Evolutionary conservation across 2,329 filamentous ascomycete species (phyloP), one percentile per base, ranked within the genome.

Genomic region (Fusarium proliferatum): DNA sequence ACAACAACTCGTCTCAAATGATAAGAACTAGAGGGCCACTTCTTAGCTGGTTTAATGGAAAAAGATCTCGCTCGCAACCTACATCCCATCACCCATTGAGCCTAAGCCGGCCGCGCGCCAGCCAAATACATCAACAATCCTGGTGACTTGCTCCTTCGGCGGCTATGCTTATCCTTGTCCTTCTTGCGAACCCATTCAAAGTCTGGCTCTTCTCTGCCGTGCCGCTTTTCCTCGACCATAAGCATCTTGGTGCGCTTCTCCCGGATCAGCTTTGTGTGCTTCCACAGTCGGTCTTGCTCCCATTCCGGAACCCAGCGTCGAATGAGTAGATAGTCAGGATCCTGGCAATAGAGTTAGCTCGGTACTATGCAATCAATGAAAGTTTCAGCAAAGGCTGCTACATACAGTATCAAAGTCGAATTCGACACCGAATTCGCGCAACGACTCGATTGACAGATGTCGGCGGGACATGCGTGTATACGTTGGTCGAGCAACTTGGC

Each of bases 221-320:
- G 81, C 36, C 80, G 80, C 67, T 81, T 83, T 58, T 85, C 87
- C 68, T 88, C 86, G 55, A 89, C 82, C 61, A 87, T 80, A 21
- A 87, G 81, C 46, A 85, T 80, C 76, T 84, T 86, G 51, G 79
- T 80, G 11, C 86, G 84, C 79, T 85, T 86, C 77, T 90, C 88
- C n/a, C 91, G 90, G 71, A 94, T 80, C 48, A 87, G 84, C 69
- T 86, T 87, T 6, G 93, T 94, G 82, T 95, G 92, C 48, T 89
- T 87, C 87, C 93, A 95, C 55, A 94, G 87, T 64, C 90, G 84
- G 66, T 94, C 88, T 77, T 94, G 93, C 79, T 94, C 89, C 69
- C 89, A 88, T 75, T 94, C 90, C 8, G 89, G 88, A 58, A 95
- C 90, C 89, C 90, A 93, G 63, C 90, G 87, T 81, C 92, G 93